Evolutionary conservation across 2,329 filamentous ascomycete genomes (phyloP).

Genomic region (Aspergillus piperis): DNA sequence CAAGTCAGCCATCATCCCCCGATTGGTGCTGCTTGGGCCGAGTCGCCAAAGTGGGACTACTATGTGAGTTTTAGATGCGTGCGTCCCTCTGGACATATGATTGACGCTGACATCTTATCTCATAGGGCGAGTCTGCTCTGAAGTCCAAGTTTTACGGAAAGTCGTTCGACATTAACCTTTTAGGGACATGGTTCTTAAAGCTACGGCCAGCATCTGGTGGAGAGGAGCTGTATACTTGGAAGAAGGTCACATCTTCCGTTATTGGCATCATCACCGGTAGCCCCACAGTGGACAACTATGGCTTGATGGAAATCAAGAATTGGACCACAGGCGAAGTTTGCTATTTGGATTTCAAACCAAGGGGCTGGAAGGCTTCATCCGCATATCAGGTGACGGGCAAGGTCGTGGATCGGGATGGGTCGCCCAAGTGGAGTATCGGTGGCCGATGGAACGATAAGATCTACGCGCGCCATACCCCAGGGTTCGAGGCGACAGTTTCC

Average conservation of each 20-base stretch:
- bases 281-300: conserved; percentile 96
- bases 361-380: conserved; percentile 92
- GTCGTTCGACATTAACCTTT: conserved; percentile 93
- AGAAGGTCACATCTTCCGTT: conserved; percentile 97
- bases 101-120: not conserved
- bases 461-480: conserved; percentile 88
- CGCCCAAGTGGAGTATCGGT: conserved; percentile 83
- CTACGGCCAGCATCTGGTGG: conserved; percentile 74
- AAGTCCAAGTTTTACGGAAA: conserved; percentile 97
- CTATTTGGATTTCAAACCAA: conserved; percentile 85
- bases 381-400: conserved; percentile 88
- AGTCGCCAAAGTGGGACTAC: conserved; percentile 93
- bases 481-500: conserved; percentile 68
- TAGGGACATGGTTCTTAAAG: conserved; percentile 95
- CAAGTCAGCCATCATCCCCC: conserved; percentile 98
- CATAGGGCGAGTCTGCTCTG: conserved; percentile 85
- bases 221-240: conserved; percentile 94
- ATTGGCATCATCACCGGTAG: conserved; percentile 97
- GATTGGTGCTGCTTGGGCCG: conserved; percentile 88
- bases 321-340: conserved; percentile 94
- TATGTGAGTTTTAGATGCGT: conserved; percentile 52
- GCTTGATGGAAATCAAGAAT: conserved; percentile 95
- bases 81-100: not conserved
- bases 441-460: conserved; percentile 98
- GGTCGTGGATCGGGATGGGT: conserved; percentile 75